Evolutionary conservation across 352 stramenopile genomes (phyloP), one percentile per base, ranked within the genome.

Genomic region (Pythium pectinolyticum): DNA sequence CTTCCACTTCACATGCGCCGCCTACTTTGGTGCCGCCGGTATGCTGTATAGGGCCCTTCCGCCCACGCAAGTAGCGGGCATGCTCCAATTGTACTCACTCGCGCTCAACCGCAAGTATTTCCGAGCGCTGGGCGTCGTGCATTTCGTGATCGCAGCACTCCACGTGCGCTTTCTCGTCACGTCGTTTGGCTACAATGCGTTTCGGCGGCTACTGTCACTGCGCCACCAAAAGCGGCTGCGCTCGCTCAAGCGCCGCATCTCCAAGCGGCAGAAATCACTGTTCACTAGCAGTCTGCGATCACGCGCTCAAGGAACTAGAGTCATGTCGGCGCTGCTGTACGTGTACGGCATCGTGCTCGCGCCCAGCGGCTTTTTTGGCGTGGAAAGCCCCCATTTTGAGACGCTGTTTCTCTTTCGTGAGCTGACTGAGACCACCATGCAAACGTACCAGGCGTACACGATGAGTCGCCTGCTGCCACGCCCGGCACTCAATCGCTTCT

Each of bases 51-150:
- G 32, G 11, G 31, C 32, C 2, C 27, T 67, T 17, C 40, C 60
- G 6, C 15, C 41, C 14, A 67, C 60, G 11, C 8, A 30, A 11
- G 14, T 67, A 28, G 30, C 43, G 2, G 41, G 40, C 20, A 61
- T 54, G 28, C 43, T 67, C 4, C 19, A 54, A 24, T 22, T 67
- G 15, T 67, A 61, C 60, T 67, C 60, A 24, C 60, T 67, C 11
- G 61, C 47, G 0, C 15, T 66, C 12, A 25, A 40, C 2, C 22
- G 15, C 12, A 47, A 34, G 17, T 53, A 46, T 20, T 66, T 59
- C 58, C 17, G 37, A 5, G 20, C 28, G 19, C 46, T 66, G 2
- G 47, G 22, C 35, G 31, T 58, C 45, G 47, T 51, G 7, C 58
- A 66, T 49, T 58, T 46, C 25, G 31, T 66, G 2, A 15, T 66